Base-by-base conservation (phyloP, 176 grass and related monocot species). In the Secale cereale region DNA sequence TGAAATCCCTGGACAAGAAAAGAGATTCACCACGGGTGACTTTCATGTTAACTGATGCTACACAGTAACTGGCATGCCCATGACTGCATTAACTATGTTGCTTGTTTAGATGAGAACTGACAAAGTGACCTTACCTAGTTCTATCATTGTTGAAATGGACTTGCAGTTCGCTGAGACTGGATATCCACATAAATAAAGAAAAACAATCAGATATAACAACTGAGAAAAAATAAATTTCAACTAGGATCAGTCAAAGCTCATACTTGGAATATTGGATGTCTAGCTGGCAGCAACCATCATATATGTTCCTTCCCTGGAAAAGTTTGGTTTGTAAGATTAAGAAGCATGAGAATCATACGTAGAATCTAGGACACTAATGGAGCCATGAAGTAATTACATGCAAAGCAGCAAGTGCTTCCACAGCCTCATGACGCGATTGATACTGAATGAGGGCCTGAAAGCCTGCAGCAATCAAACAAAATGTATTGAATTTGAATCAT, bases 211-310 rank as follows among this genome's bases (percentile, higher is more conserved):
- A 70, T 7, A 59, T 19, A 63, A 45, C 29, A 90, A 88, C 15
- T n/a, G 61, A 65, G 37, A 26, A 11, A 50, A 28, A 43, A 17
- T 6, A 74, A 72, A 74, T 22, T 67, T 30, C 14, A 78, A 60
- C 50, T 57, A 66, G 73, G 43, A 79, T 7, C 54, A 32, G 74
- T 59, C 10, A 85, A 10, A 70, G 78, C 50, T 66, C 90, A 88
- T 89, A 99, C 97, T 99, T 99, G 57, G 97, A 99, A 89, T 94
- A 99, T 65, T 99, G 97, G 77, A 99, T 99, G 77, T 99, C 97
- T 86, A 99, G 90, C 84, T 99, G 93, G 84, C 97, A 99, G 89
- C 97, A 99, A 74, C 97, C 97, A 90, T 99, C 97, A 88, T 99
- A 99, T 86, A 99, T 99, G 80, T 99, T 99, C 82, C 97, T 92